phyloP scores from a whole-genome alignment of 768 basidiomycete genomes.

The Russula olivacea region DNA sequence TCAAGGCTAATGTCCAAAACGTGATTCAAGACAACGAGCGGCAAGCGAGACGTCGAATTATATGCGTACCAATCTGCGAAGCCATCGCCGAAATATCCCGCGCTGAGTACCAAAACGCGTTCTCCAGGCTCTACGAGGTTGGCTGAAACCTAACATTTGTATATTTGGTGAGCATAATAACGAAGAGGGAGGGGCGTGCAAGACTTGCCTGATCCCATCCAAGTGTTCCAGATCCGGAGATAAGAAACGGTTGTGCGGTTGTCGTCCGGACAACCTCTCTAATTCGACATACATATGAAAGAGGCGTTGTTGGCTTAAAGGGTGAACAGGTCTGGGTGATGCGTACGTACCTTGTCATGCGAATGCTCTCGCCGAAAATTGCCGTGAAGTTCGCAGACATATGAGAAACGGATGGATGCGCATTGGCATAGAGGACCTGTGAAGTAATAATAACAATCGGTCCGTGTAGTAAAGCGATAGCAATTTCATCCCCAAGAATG shows the following conservation, averaged over 20 bases:
- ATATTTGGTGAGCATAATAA: neutral
- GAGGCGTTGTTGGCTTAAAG: neutral
- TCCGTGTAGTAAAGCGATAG: conserved; percentile 2
- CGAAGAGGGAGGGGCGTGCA: conserved; percentile 3
- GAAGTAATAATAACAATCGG: neutral
- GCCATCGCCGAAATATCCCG: conserved; percentile 91
- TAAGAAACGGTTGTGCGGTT: conserved; percentile 82
- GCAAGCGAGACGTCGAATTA: neutral
- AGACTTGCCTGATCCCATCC: conserved; percentile 86
- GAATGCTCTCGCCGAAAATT: conserved; percentile 83
- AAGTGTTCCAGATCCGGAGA: conserved; percentile 91
- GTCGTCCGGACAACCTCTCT: conserved; percentile 76
- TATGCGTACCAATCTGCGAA: conserved; percentile 74
- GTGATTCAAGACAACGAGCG: neutral
- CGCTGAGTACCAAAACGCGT: conserved; percentile 74
- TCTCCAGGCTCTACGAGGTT: conserved; percentile 86
- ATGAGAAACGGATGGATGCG: conserved; percentile 85
- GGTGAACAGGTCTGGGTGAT: conserved; percentile 8
- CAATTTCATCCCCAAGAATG: neutral
- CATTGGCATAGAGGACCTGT: conserved; percentile 88
- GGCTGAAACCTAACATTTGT: conserved; percentile 58
- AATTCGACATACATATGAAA: neutral
- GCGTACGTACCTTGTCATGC: conserved; percentile 60
- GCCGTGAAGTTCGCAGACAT: conserved; percentile 83
- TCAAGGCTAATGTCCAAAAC: conserved; percentile 47